Base-by-base conservation (phyloP, 768 basidiomycete species). In the Asterophora lycoperdoides region DNA sequence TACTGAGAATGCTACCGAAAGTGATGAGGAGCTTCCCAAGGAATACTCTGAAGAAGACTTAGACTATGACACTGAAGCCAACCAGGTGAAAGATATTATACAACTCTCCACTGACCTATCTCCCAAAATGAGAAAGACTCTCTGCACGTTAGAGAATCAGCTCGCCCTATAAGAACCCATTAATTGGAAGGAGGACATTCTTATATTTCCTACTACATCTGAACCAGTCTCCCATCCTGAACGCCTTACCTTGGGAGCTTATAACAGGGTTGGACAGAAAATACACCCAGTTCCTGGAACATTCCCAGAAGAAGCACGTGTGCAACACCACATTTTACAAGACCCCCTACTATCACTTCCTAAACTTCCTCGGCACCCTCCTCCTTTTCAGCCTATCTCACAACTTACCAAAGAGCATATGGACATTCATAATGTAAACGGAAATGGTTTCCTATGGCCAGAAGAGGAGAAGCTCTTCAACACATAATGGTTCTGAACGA, bases 281-380 rank as follows among this genome's bases (percentile, higher is more conserved):
- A 34, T 46, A 14, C 8, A 33, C 14, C 9, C 50, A n/a, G 41
- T 55, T 17, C 1, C 26, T 8, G 42, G 26, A 1, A 50, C 55
- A 1, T 33, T 51, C 1, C 52, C 51, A 1, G 44, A 57, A 11
- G 49, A 57, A 13, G 35, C 51, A 6, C 20, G 51, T 9, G 45
- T 39, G 5, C 34, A 35, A 1, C 33, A 39, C 8, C 5, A 18
- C 2, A 33, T 40, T 3, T 37, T 44, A 13, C 13, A 5, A 6
- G 13, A 14, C 32, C 28, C 38, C 7, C 14, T 43, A 23, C 7
- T 7, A 29, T 14, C 2, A 20, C 40, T 8, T 54, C 51, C 2
- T 15, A 61, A 8, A 37, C 43, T 13, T 61, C 49, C 33, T 26
- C 35, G n/a, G 4, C 40, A 44, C 14, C 19, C 20, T 10, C 17